Percentiles rank a stretch among this genome's conserved stretches.
These are phyloP conservation scores for Geranomyces michiganensis DNA, from an alignment of 192 early-diverging fungal species.

Conservation along the genomic window DNA sequence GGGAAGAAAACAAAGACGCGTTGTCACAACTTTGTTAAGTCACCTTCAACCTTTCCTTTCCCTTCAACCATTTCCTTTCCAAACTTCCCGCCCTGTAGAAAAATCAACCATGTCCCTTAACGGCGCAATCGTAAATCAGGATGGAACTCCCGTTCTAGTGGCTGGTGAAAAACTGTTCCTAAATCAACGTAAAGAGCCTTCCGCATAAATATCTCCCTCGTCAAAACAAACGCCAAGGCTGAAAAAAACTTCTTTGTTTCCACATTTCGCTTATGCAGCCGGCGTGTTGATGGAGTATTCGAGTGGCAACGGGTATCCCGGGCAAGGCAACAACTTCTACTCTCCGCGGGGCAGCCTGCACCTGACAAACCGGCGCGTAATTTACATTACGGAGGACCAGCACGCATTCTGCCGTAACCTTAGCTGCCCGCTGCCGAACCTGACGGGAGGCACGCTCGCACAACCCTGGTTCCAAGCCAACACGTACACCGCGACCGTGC, in stretches of 20 bases:
- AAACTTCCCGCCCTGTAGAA: background rate
- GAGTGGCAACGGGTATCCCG: conserved; percentile 39
- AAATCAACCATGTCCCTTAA: conserved; percentile 31
- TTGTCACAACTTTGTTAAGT: too few relatives aligned
- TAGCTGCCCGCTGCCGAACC: background rate
- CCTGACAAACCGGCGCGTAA: conserved; percentile 34
- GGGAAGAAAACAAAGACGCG: too few relatives aligned
- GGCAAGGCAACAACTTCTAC: conserved; percentile 31
- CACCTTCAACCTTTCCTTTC: too few relatives aligned
- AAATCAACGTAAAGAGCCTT: conserved; percentile 24
- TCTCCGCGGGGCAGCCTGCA: conserved; percentile 10
- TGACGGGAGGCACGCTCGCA: conserved; percentile 44
- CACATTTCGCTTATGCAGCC: conserved; percentile 2
- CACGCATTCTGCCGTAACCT: too few relatives aligned
- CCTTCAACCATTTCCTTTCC: too few relatives aligned
- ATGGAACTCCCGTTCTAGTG: conserved; percentile 30
- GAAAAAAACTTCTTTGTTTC: background rate
- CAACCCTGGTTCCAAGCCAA: conserved; percentile 65
- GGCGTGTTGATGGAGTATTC: conserved; percentile 33
- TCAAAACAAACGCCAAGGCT: too few relatives aligned
- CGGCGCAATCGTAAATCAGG: conserved; percentile 23
- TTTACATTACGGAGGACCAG: conserved; percentile 20
- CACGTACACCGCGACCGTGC: conserved; percentile 40
- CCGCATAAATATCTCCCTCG: too few relatives aligned
- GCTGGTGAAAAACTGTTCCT: conserved; percentile 37